A percentile compares a stretch with the other conserved stretches of the same genome.
These are phyloP conservation scores for Uronychia setigera DNA, from an alignment of 73 alveolate genomes.

Conservation along the genomic window DNA sequence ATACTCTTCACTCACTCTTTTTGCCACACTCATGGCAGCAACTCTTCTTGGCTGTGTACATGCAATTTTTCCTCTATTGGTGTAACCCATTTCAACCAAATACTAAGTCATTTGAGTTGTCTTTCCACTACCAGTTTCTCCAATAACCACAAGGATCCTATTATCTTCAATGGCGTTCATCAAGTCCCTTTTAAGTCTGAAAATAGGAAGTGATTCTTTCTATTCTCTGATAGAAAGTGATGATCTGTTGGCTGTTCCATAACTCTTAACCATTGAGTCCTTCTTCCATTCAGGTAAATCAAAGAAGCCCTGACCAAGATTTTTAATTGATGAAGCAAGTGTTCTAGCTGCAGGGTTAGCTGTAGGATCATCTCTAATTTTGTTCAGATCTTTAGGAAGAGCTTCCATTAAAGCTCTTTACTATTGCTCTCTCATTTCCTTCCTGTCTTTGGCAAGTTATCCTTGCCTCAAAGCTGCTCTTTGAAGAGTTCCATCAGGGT, in stretches of 20 bases:
- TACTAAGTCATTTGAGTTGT: constrained; percentile 99
- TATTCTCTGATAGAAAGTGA: constrained; percentile 81
- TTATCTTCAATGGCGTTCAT: constrained; percentile 83
- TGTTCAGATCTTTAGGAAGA: constrained; percentile 74
- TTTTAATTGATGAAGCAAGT: constrained; percentile 67
- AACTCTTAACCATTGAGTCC: constrained; percentile 48
- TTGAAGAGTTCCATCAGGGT: constrained; percentile 94
- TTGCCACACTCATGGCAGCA: constrained; percentile 99
- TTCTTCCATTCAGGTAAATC: constrained; percentile 76
- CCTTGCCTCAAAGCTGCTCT: constrained; percentile 91
- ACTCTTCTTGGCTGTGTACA: constrained; percentile 99
- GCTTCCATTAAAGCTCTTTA: constrained; percentile 76
- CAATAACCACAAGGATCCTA: constrained; percentile 96
- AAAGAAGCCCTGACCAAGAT: constrained; percentile 60
- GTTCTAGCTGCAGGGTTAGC: constrained; percentile 84
- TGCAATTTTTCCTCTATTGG: constrained; percentile 90
- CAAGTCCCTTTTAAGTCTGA: constrained; percentile 87
- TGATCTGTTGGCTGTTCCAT: constrained; percentile 1
- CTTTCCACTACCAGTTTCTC: constrained; percentile 99
- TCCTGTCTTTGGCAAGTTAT: constrained; percentile 92
- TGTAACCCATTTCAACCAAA: constrained; percentile 96
- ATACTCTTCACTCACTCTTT: constrained; percentile 96
- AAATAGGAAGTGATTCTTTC: constrained; percentile 98
- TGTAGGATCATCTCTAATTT: constrained; percentile 83
- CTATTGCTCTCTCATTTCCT: constrained; percentile 88